phyloP scores from a whole-genome alignment of 108 stramenopile species.

The Stephanodiscus minutulus region DNA sequence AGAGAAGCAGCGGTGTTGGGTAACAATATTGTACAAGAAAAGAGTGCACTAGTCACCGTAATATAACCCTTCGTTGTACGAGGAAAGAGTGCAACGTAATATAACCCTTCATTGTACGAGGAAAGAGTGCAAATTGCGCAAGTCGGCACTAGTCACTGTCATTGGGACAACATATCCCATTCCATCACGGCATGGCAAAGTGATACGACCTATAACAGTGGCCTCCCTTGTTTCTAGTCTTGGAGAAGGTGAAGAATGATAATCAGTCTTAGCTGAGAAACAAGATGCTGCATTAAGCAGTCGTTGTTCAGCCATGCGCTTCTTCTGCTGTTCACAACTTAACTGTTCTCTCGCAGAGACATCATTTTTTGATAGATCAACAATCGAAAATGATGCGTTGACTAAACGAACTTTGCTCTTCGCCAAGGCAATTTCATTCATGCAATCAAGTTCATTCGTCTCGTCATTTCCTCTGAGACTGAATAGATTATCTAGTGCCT shows the following conservation, averaged over 20 bases:
- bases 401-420: constrained; percentile 32
- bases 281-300: constrained; percentile 23
- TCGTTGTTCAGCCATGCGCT: constrained; percentile 14
- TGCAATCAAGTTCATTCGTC: not conserved
- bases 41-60: too few relatives aligned
- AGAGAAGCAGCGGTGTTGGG: too few relatives aligned
- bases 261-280: not conserved
- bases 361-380: constrained; percentile 32
- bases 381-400: constrained; percentile 37
- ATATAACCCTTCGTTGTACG: not conserved
- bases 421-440: constrained; percentile 39
- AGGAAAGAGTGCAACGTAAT: too few relatives aligned
- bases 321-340: constrained; percentile 14
- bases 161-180: constrained; percentile 25
- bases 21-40: too few relatives aligned
- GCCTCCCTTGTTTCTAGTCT: not conserved
- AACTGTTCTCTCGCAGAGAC: constrained; percentile 28
- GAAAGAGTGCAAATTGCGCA: constrained; percentile 42
- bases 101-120: constrained; percentile 22
- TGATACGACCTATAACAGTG: constrained; percentile 11
- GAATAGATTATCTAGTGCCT: constrained; percentile 2
- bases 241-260: not conserved
- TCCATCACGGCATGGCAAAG: constrained; percentile 22
- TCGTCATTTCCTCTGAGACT: not conserved
- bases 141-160: constrained; percentile 22